A percentile compares a stretch with the other conserved stretches of the same genome.
Conservation (phyloP, 495 filamentous ascomycete species). For the Neurospora tetraspora region DNA sequence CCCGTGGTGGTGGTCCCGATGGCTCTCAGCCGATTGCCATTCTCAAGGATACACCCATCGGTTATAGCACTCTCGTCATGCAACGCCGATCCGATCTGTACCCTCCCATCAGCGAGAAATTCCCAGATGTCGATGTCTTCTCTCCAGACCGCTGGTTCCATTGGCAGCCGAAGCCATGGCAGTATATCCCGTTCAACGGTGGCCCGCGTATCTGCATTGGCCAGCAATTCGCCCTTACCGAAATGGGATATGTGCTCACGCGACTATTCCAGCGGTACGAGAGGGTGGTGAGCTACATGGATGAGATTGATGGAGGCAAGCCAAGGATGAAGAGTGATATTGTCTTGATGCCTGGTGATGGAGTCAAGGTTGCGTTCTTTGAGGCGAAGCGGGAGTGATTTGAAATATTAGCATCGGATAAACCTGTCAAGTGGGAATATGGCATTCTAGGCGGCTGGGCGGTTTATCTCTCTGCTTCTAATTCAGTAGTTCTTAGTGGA, state of each 20-base stretch:
- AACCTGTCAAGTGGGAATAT: not conserved
- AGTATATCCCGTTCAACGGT: constrained; percentile 73
- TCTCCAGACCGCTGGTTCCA: constrained; percentile 64
- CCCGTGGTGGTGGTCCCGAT: constrained; percentile 67
- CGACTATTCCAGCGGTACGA: constrained; percentile 63
- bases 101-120: constrained; percentile 39
- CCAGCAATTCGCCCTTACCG: constrained; percentile 72
- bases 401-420: not conserved
- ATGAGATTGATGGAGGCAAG: constrained; percentile 32
- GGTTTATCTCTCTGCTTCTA: not conserved
- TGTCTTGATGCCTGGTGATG: constrained; percentile 52
- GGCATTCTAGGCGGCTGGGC: not conserved
- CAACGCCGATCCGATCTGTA: constrained; percentile 64
- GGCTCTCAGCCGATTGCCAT: constrained; percentile 57
- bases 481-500: not conserved
- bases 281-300: constrained; percentile 42
- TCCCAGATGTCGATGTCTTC: constrained; percentile 47
- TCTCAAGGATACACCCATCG: constrained; percentile 56
- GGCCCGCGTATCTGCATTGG: constrained; percentile 85
- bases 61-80: constrained; percentile 61
- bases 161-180: constrained; percentile 59
- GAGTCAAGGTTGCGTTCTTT: constrained; percentile 52
- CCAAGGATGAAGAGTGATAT: constrained; percentile 55
- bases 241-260: constrained; percentile 67
- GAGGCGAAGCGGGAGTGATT: constrained; percentile 23